Evolutionary conservation across 352 stramenopile species (phyloP).

Genomic region (Phytophthora uliginosa): DNA sequence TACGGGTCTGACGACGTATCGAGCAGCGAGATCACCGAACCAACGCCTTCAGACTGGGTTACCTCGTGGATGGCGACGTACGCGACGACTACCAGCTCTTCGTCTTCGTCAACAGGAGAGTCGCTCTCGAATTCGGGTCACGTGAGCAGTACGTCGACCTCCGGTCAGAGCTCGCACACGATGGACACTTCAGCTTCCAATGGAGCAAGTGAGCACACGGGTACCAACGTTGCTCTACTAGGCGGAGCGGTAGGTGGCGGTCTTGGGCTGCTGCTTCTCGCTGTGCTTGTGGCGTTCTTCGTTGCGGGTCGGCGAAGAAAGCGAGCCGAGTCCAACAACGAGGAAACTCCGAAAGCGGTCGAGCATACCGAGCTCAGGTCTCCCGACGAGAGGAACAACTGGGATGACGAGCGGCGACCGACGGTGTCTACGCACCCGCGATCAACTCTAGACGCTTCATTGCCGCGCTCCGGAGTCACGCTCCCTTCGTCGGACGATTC

Average conservation of each 20-base stretch:
- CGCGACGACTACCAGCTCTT: neutral
- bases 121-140: neutral
- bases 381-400: neutral
- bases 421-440: constrained; percentile 28
- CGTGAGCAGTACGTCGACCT: neutral
- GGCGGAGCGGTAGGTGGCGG: constrained; percentile 27
- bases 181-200: too few species aligned
- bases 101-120: constrained; percentile 3
- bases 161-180: too few species aligned
- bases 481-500: constrained; percentile 17
- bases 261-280: constrained; percentile 22
- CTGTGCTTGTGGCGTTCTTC: constrained; percentile 18
- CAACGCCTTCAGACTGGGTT: constrained; percentile 30
- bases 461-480: constrained; percentile 11
- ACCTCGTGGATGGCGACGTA: constrained; percentile 28
- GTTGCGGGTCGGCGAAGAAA: constrained; percentile 17
- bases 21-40: constrained; percentile 4
- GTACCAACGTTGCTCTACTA: constrained; percentile 19
- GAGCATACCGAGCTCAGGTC: constrained; percentile 25
- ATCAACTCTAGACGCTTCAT: constrained; percentile 26
- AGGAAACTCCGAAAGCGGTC: constrained; percentile 8
- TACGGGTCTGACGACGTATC: constrained; percentile 19
- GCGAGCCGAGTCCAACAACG: constrained; percentile 14
- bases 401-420: constrained; percentile 4
- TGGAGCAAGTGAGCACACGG: neutral